Percentiles rank a stretch among this genome's conserved stretches.
These are phyloP conservation scores for Penicillium simplicissimum DNA, from an alignment of 495 filamentous ascomycete species.

Conservation along the genomic window DNA sequence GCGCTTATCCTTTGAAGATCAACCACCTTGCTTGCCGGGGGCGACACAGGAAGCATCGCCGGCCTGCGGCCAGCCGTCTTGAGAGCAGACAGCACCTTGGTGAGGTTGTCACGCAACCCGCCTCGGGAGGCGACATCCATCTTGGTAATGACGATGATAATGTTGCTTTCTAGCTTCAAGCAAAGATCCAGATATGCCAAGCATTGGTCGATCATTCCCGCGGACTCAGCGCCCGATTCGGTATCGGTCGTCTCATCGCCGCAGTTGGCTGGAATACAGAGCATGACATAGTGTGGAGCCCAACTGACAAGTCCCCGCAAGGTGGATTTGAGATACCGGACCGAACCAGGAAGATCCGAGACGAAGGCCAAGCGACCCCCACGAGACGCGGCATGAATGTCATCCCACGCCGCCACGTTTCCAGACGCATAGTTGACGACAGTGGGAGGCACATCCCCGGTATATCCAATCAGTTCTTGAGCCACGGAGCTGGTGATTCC, in stretches of 20 bases:
- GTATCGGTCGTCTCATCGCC: conserved; percentile 49
- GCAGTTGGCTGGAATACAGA: conserved; percentile 85
- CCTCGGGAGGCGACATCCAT: conserved; percentile 78
- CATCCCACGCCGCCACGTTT: conserved; percentile 90
- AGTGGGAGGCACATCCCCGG: conserved; percentile 26
- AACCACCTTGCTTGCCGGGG: conserved; percentile 33
- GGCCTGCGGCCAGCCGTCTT: conserved; percentile 76
- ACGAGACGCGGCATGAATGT: conserved; percentile 78
- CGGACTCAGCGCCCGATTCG: conserved; percentile 52
- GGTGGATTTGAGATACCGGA: conserved; percentile 82
- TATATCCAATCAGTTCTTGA: conserved; percentile 88
- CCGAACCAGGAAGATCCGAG: conserved; percentile 87
- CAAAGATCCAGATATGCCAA: conserved; percentile 85
- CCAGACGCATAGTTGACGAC: conserved; percentile 86
- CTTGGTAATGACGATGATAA: conserved; percentile 86
- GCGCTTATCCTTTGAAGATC: conserved; percentile 40
- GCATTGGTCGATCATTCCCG: conserved; percentile 65
- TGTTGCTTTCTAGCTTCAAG: conserved; percentile 70
- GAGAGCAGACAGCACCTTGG: conserved; percentile 70
- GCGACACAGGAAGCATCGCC: conserved; percentile 58
- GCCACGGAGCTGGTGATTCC: conserved; percentile 92
- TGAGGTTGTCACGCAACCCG: conserved; percentile 66
- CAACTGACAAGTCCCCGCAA: conserved; percentile 88
- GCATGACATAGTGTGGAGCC: conserved; percentile 90
- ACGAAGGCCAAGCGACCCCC: conserved; percentile 79